Evolutionary conservation across 2,329 filamentous ascomycete species (phyloP), one percentile per base, ranked within the genome.

Genomic region (Curvularia spicifera): DNA sequence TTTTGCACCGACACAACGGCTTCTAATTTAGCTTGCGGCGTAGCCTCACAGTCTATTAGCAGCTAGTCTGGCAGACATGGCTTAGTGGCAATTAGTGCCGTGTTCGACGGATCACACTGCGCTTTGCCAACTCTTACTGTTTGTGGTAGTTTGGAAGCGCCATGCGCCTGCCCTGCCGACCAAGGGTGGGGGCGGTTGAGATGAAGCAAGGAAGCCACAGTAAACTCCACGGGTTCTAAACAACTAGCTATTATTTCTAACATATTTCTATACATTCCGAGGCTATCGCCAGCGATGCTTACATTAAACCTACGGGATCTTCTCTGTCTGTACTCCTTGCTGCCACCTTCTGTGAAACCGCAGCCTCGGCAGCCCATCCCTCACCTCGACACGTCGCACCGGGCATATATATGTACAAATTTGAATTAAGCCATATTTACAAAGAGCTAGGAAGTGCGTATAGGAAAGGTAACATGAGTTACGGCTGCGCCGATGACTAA

Each of bases 61-160:
- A 35, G 18, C 20, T 35, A 29, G 29, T 22, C 29, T 35, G n/a
- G 29, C 31, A 10, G 22, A 39, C 47, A 13, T 12, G 47, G 33
- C 33, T 39, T 50, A 50, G 47, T 40, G 47, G 47, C 35, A 20
- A 39, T 28, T 50, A 50, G 47, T 50, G 47, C 47, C 29, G 47
- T 35, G n/a, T 50, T 50, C 47, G 39, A 50, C 33, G 47, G 33
- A 29, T 29, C 10, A 33, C 29, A 1, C 9, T 7, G n/a, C 22
- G 6, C 35, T 20, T 26, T 12, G n/a, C 5, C 9, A 47, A 22
- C 22, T 33, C n/a, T 50, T 50, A 40, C 47, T 40, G 9, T 22
- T 40, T 40, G 24, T 20, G 47, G 47, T 29, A 49, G 20, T 37
- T 49, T 28, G 20, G 18, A 43, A 15, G 8, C 33, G 13, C 35